phyloP scores from a whole-genome alignment of 2,329 filamentous ascomycete genomes.

The Davidsoniella australis region DNA sequence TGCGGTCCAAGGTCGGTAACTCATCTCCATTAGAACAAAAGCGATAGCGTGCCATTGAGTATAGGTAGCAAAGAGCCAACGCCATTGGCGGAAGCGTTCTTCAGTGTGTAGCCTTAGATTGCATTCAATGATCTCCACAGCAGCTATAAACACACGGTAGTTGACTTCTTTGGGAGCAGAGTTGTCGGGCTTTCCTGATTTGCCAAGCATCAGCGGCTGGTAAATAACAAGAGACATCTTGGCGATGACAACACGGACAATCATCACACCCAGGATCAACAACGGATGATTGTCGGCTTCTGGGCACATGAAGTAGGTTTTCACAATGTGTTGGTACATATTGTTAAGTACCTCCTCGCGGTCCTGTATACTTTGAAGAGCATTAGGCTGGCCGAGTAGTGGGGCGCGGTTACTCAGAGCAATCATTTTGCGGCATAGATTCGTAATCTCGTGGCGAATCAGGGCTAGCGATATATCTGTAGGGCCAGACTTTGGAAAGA shows the following conservation, averaged over 20 bases:
- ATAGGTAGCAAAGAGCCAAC: conserved; percentile 34
- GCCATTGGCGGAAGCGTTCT: conserved; percentile 26
- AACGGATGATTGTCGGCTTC: conserved; percentile 30
- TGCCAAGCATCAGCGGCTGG: conserved; percentile 50
- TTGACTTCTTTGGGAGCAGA: conserved; percentile 30
- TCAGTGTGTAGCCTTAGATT: conserved; percentile 49
- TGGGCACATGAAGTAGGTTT: conserved; percentile 35
- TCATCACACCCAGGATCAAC: conserved; percentile 51
- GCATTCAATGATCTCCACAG: conserved; percentile 58
- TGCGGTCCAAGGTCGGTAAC: conserved; percentile 30
- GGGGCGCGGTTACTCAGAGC: conserved; percentile 6
- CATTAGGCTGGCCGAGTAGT: conserved; percentile 8
- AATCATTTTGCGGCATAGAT: conserved; percentile 16
- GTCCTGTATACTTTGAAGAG: conserved; percentile 8
- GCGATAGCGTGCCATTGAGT: conserved; percentile 35
- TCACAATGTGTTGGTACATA: conserved; percentile 36
- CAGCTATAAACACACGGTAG: conserved; percentile 53
- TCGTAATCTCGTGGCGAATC: conserved; percentile 33
- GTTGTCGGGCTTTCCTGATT: conserved; percentile 29
- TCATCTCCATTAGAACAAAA: conserved; percentile 30
- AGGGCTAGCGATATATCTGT: conserved; percentile 34
- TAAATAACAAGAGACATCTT: conserved; percentile 67
- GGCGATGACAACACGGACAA: conserved; percentile 54
- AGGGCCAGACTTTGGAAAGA: conserved; percentile 29
- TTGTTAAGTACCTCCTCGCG: conserved; percentile 6